Base-by-base conservation (phyloP, 352 stramenopile genomes). In the Phytophthora melonis region DNA sequence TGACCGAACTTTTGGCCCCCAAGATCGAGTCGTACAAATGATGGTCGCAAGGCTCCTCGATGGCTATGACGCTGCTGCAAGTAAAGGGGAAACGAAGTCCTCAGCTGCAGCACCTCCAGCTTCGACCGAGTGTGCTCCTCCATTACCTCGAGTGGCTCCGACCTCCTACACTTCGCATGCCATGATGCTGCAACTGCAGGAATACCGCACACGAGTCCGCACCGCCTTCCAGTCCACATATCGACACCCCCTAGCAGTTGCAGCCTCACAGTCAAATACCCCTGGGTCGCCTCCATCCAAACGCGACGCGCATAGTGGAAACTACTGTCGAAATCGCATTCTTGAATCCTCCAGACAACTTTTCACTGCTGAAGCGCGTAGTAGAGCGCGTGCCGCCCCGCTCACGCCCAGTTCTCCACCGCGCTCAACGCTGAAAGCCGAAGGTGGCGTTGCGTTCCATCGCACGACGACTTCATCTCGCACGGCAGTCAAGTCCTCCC, bases 151-250 rank as follows among this genome's bases (percentile, higher is more conserved):
- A 11, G 23, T 64, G 30, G 53, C 66, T 50, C 66, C 72, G 5
- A 53, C 62, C 39, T 78, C 72, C 9, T 84, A 88, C 61, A 82
- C 82, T 18, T 89, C 82, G 0, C 80, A 89, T 50, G 82, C 84
- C n/a, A 90, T 87, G 81, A 75, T 90, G 39, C 36, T 92, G 19
- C 84, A 92, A 57, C 63, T 89, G 39, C 81, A 88, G 45, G 81
- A 89, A 58, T 90, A 92, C 62, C 77, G 77, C 23, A 58, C 77
- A 55, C 83, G 84, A 9, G 81, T 90, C 13, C 73, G 69, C 11
- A 74, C 50, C 27, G 84, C 81, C 0, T 84, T 83, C 52, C 55
- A 77, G 18, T 86, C 84, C 0, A 92, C 84, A n/a, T 90, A 86
- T 63, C 76, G 82, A 6, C 73, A 76, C 16, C 63, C 84, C 0